Evolutionary conservation across 768 basidiomycete genomes (phyloP).

Genomic region (Psilocybe cubensis): DNA sequence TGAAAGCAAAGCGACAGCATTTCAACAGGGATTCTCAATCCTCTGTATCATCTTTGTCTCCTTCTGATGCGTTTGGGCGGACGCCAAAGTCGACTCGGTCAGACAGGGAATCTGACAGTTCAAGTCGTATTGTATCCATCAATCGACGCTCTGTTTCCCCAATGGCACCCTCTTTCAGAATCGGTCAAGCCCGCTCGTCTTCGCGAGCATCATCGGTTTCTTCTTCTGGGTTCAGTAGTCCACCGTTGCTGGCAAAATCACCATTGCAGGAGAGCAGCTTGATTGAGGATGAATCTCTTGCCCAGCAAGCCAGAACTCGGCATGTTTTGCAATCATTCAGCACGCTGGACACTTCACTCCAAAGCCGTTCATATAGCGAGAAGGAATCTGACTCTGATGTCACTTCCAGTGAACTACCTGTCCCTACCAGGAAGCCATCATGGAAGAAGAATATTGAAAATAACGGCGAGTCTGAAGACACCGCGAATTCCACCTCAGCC

Average conservation of each 20-base stretch:
- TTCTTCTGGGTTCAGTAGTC: slow-evolving; percentile 45
- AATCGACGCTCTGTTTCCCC: slow-evolving; percentile 74
- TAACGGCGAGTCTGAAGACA: slow-evolving; percentile 34
- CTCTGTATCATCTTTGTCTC: slow-evolving; percentile 65
- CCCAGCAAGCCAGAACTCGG: neutral
- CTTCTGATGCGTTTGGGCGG: slow-evolving; percentile 48
- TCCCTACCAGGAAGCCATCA: slow-evolving; percentile 24
- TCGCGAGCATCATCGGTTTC: slow-evolving; percentile 46
- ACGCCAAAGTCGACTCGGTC: slow-evolving; percentile 41
- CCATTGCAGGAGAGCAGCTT: slow-evolving; percentile 24
- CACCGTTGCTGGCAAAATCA: slow-evolving; percentile 26
- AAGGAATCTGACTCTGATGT: slow-evolving; percentile 21
- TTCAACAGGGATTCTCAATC: slow-evolving; percentile 62
- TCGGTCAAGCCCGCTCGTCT: slow-evolving; percentile 37
- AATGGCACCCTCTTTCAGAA: slow-evolving; percentile 61
- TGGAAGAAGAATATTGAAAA: slow-evolving; percentile 40
- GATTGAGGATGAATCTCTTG: slow-evolving; percentile 11
- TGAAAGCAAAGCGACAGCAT: slow-evolving; percentile 39
- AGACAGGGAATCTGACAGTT: slow-evolving; percentile 60
- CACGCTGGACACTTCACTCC: neutral
- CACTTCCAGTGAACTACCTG: slow-evolving; percentile 22
- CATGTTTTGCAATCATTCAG: neutral
- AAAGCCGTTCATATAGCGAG: neutral
- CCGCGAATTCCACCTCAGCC: slow-evolving; percentile 53
- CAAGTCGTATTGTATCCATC: slow-evolving; percentile 63